Base-by-base conservation (phyloP, 768 basidiomycete genomes). In the Lentinus brumalis region DNA sequence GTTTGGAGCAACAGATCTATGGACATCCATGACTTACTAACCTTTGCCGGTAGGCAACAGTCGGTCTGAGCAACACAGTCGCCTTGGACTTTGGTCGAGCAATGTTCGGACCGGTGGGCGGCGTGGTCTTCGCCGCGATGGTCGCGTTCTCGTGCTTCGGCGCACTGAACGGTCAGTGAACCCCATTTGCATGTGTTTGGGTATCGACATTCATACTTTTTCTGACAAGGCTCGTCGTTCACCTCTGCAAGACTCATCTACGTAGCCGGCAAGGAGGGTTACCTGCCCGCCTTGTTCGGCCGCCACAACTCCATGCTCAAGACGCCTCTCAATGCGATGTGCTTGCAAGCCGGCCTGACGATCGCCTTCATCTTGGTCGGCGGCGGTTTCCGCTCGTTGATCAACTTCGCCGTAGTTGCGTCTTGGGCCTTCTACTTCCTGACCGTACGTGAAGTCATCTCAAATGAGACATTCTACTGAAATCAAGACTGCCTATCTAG, bases 61-160 rank as follows among this genome's bases (percentile, higher is more conserved):
- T 94, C 11, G 85, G 82, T n/a, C 73, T 82, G 53, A 94, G 92
- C 69, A 94, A 94, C 64, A 92, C 91, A 3, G 88, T 94, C 26
- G 92, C 92, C 0, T 79, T 96, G 64, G 97, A 99, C 73, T 99
- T 96, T 67, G 96, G 96, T 5, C 84, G 89, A 50, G 85, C 85
- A 1, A 75, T 96, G 8, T 92, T 96, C 64, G 96, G 96, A 3
- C 85, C 88, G 5, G 74, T 88, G n/a, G 96, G 97, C 32, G 95
- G 91, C 0, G 83, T 86, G 5, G 67, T 94, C 15, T 97, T 99
- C 71, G 93, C 96, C 1, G 80, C 88, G 53, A 86, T 94, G 82
- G 96, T 99, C 14, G 92, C 94, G 1, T 82, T 98, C 59, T 97
- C 95, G 3, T 97, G 94, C 72, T 94, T 99, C 65, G 96, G 96